These are phyloP conservation scores for Pezizomycotina sp. DNA, from an alignment of 2,329 filamentous ascomycete species.

Conservation along the genomic window DNA sequence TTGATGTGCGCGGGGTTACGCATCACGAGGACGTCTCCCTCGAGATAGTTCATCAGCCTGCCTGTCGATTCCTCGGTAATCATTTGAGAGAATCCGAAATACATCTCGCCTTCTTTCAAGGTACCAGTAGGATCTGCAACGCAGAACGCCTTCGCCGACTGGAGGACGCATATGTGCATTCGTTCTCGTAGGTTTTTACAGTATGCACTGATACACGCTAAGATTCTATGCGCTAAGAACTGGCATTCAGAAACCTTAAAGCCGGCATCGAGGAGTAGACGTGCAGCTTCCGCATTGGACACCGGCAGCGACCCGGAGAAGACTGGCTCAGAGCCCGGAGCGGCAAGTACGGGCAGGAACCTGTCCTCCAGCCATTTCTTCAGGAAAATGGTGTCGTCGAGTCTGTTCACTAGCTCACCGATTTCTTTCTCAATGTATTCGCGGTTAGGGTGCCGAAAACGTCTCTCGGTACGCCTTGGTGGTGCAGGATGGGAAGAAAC, in stretches of 20 bases:
- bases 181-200: conserved; percentile 40
- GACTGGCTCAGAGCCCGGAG: conserved; percentile 30
- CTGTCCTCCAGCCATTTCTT: conserved; percentile 41
- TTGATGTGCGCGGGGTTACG: conserved; percentile 52
- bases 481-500: conserved; percentile 50
- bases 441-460: conserved; percentile 36
- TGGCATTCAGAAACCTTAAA: conserved; percentile 38
- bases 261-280: too few species aligned
- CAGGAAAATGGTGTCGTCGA: conserved; percentile 37
- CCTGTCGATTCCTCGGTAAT: conserved; percentile 20
- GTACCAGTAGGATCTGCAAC: conserved; percentile 48
- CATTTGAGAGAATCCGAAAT: conserved; percentile 44
- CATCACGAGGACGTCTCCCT: conserved; percentile 48
- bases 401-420: conserved; percentile 35
- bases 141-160: conserved; percentile 48
- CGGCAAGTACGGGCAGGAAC: conserved; percentile 26
- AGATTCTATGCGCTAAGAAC: conserved; percentile 37
- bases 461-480: conserved; percentile 36
- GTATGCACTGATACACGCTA: conserved; percentile 35
- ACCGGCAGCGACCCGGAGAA: conserved; percentile 36
- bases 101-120: conserved; percentile 48
- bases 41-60: conserved; percentile 28
- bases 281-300: too few species aligned
- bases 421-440: conserved; percentile 39
- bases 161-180: conserved; percentile 44